A percentile compares a stretch with the other conserved stretches of the same genome.
Evolutionary conservation across 495 filamentous ascomycete genomes (phyloP).

Genomic region (Bathelium albidoporum): DNA sequence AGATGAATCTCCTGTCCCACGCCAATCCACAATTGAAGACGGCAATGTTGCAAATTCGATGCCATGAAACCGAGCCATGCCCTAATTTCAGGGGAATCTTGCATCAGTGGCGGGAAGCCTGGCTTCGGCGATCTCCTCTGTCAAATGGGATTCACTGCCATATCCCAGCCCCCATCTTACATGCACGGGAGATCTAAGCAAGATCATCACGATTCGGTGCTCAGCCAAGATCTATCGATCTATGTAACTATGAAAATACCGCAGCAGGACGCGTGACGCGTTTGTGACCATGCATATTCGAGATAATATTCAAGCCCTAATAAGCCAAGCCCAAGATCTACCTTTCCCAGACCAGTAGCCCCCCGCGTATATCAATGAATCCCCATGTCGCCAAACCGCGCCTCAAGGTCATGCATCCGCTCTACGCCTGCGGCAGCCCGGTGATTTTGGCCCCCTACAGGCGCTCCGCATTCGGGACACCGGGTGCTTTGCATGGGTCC

Average conservation of each 20-base stretch:
- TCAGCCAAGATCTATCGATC: background rate
- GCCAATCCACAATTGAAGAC: background rate
- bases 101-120: background rate
- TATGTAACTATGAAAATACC: background rate
- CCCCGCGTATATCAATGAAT: background rate
- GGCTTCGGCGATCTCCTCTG: background rate
- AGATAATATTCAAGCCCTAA: background rate
- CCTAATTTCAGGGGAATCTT: slow-evolving; percentile 1
- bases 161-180: background rate
- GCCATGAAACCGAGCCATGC: background rate
- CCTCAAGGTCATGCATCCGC: slow-evolving; percentile 41
- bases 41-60: slow-evolving; percentile 2
- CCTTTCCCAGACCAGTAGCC: background rate
- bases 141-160: background rate
- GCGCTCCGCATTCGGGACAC: slow-evolving; percentile 56
- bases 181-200: background rate
- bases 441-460: slow-evolving; percentile 53
- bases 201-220: background rate
- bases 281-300: background rate
- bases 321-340: background rate
- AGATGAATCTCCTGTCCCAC: background rate
- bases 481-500: slow-evolving; percentile 51
- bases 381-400: slow-evolving; percentile 25
- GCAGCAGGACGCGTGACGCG: background rate
- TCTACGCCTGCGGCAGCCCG: slow-evolving; percentile 40